phyloP scores from a whole-genome alignment of 169 alveolate genomes.

The Pseudocohnilembus persalinus region DNA sequence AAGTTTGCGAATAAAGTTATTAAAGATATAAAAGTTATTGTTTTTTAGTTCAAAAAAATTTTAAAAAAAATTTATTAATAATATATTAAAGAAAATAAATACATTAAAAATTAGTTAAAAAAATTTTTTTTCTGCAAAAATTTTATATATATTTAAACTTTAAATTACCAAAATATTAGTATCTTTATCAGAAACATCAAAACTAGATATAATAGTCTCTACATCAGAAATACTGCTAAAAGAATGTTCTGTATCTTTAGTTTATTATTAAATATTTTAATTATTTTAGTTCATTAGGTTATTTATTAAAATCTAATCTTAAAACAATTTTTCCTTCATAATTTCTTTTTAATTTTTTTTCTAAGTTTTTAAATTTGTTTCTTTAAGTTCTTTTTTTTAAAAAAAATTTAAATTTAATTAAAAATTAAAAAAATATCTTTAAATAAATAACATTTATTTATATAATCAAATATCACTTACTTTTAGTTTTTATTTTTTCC shows the following conservation, averaged over 20 bases:
- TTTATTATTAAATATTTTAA: too few species aligned
- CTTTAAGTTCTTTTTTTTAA: neutral
- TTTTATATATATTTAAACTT: too few species aligned
- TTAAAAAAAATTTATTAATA: too few species aligned
- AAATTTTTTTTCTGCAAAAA: neutral
- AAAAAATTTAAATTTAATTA: too few species aligned
- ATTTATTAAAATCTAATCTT: neutral
- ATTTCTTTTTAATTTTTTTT: too few species aligned
- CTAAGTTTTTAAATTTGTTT: neutral
- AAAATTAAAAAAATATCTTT: too few species aligned
- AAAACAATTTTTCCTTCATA: neutral
- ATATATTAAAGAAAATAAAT: too few species aligned
- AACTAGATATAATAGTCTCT: neutral
- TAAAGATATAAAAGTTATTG: neutral
- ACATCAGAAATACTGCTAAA: neutral
- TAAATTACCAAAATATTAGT: neutral
- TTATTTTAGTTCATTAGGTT: neutral
- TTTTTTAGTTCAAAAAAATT: neutral
- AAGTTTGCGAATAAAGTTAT: neutral
- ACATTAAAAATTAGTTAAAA: too few species aligned
- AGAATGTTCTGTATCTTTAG: neutral
- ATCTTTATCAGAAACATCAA: neutral
- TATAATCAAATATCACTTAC: neutral
- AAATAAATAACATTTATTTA: too few species aligned
- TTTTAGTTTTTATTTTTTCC: neutral